Base-by-base conservation (phyloP, 305 asterid genomes). In the Stenogyne calaminthoides region DNA sequence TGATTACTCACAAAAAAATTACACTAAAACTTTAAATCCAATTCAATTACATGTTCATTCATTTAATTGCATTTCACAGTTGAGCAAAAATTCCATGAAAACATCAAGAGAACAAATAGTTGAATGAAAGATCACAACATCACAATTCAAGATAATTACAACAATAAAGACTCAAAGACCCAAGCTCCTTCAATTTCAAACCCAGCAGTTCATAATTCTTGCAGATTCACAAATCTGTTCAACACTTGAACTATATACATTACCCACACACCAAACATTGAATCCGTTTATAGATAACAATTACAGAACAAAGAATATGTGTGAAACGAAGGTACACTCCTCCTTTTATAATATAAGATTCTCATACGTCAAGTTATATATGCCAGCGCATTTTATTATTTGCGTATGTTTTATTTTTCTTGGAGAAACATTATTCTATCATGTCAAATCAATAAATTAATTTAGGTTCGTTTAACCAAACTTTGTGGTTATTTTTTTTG, bases 81-180 rank as follows among this genome's bases (percentile, higher is more conserved):
- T 25, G 2, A 22, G 1, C 19, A 67, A 39, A 64, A 75, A 42
- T 42, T 42, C 16, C 59, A 52, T 18, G 11, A 20, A 36, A 68
- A n/a, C 65, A n/a, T n/a, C n/a, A n/a, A n/a, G n/a, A n/a, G n/a
- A n/a, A n/a, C n/a, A n/a, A n/a, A n/a, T n/a, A n/a, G n/a, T n/a
- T n/a, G n/a, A n/a, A n/a, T n/a, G n/a, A 36, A 27, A n/a, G 20
- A 7, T 27, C 2, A 36, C 52, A 55, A 25, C 51, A 63, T 37
- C 47, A 52, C 44, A 76, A 34, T 14, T 46, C 73, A 56, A 54
- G 16, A 27, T 72, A 12, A 55, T 27, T 25, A 58, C 39, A 47
- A 8, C 18, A 64, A 15, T 10, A 27, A 14, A 4, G 20, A 5
- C 44, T 0, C 6, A 25, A 3, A 4, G 10, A n/a, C n/a, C n/a